Evolutionary conservation across 306 rosid genomes (phyloP).

Genomic region (Cucumis sativus): Cucumber_9930_V3 NC_026659.2:28260001-28260500

Average conservation of each 20-base stretch:
- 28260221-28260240: constrained; percentile 72
- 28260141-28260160: constrained; percentile 43
- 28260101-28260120: constrained; percentile 43
- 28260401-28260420: constrained; percentile 54
- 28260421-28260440: constrained; percentile 53
- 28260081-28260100: constrained; percentile 71
- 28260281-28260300: constrained; percentile 68
- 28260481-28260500: too few species aligned
- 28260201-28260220: constrained; percentile 59
- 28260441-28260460: constrained; percentile 34
- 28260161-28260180: constrained; percentile 49
- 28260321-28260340: constrained; percentile 26
- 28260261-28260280: constrained; percentile 61
- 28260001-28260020: too few species aligned
- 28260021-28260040: too few species aligned
- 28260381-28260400: constrained; percentile 48
- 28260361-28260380: constrained; percentile 35
- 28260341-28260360: constrained; percentile 49
- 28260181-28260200: constrained; percentile 46
- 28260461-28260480: too few species aligned
- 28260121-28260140: constrained; percentile 49
- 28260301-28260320: constrained; percentile 71
- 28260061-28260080: constrained; percentile 29
- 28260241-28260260: constrained; percentile 74
- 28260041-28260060: too few species aligned